These are phyloP conservation scores for Schoenoplectus tabernaemontani DNA, from an alignment of 202 grass and related monocot genomes.

Conservation along the genomic window DNA sequence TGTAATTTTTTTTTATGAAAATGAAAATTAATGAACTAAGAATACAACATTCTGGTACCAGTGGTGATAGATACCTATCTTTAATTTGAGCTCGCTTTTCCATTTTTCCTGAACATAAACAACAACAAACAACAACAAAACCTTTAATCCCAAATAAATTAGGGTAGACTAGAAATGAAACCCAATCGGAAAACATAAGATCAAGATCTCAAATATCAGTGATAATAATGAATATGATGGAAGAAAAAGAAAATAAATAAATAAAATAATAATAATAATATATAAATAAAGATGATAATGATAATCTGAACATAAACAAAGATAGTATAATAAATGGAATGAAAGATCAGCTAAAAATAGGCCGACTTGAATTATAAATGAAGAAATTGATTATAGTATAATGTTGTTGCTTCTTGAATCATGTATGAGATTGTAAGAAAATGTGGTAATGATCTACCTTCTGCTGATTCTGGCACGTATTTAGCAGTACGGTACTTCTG, in stretches of 20 bases:
- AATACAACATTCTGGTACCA: neutral
- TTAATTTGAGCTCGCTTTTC: constrained; percentile 11
- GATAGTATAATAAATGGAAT: neutral
- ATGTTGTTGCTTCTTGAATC: neutral
- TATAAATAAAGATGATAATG: too few relatives aligned
- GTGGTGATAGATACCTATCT: constrained; percentile 11
- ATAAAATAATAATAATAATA: too few relatives aligned
- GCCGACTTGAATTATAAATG: neutral
- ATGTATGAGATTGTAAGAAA: neutral
- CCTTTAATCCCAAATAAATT: too few relatives aligned
- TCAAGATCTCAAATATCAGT: too few relatives aligned
- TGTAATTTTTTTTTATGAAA: neutral
- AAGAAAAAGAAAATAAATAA: too few relatives aligned
- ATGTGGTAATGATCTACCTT: constrained; percentile 38
- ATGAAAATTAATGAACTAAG: neutral
- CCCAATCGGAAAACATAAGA: too few relatives aligned
- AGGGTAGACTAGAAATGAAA: too few relatives aligned
- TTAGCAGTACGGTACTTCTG: constrained; percentile 87
- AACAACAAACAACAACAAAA: too few relatives aligned
- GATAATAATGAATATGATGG: too few relatives aligned
- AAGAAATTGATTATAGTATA: neutral
- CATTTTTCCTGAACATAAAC: too few relatives aligned
- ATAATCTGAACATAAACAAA: constrained; percentile 18
- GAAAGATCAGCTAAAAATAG: neutral
- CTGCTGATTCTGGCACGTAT: constrained; percentile 51